phyloP scores from a whole-genome alignment of 495 filamentous ascomycete genomes.

The Haplographium delicatum region DNA sequence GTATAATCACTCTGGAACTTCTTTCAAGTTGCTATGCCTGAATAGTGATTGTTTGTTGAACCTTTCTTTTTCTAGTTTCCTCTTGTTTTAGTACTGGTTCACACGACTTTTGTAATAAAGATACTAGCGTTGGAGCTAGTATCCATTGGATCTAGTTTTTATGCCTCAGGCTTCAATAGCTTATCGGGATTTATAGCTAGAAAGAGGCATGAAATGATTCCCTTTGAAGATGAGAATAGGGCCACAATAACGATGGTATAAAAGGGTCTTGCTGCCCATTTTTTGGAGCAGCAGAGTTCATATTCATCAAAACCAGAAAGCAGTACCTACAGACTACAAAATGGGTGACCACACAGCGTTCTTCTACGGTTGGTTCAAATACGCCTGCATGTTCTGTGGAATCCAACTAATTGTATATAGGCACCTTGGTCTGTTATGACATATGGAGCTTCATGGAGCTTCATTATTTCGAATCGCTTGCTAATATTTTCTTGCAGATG shows the following conservation, averaged over 20 bases:
- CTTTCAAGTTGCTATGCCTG: no score
- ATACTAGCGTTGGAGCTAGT: background rate
- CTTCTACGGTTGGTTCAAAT: slow-evolving; percentile 47
- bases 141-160: background rate
- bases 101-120: background rate
- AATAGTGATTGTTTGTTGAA: no score
- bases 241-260: slow-evolving; percentile 6
- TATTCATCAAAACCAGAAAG: background rate
- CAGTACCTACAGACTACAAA: background rate
- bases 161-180: background rate
- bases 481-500: slow-evolving; percentile 42
- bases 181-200: background rate
- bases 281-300: background rate
- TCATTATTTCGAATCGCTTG: background rate
- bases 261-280: slow-evolving; percentile 1
- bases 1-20: no score
- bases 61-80: no score
- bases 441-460: background rate
- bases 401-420: slow-evolving; percentile 12
- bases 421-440: slow-evolving; percentile 30
- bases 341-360: slow-evolving; percentile 43
- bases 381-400: background rate
- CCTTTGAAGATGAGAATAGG: background rate
- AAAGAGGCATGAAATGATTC: background rate
- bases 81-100: background rate